These are phyloP conservation scores for Pichia gijzeniarum DNA, from an alignment of 805 yeast genomes.

Conservation along the genomic window DNA sequence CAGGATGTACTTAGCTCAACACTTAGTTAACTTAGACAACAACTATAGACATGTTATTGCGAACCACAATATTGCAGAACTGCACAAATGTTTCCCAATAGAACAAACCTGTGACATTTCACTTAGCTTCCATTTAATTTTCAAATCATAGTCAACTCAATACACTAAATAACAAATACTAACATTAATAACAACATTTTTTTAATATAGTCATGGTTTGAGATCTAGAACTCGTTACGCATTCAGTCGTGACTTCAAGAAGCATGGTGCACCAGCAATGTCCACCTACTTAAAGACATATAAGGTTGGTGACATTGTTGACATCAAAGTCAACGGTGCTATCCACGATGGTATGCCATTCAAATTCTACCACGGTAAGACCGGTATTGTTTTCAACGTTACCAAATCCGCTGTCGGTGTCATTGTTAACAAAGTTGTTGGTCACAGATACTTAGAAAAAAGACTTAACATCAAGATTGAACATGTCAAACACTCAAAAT, in stretches of 20 bases:
- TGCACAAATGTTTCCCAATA: too few relatives aligned
- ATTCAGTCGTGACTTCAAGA: slow-evolving; percentile 99
- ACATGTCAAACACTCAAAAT: slow-evolving; percentile 99
- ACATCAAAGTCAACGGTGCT: slow-evolving; percentile 98
- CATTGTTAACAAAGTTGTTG: slow-evolving; percentile 96
- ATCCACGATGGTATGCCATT: slow-evolving; percentile 99
- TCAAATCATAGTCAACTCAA: too few relatives aligned
- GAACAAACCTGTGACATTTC: too few relatives aligned
- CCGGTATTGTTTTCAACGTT: slow-evolving; percentile 98
- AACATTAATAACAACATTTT: background rate
- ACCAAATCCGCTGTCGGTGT: slow-evolving; percentile 99
- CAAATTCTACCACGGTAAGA: slow-evolving; percentile 99
- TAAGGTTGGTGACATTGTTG: slow-evolving; percentile 99
- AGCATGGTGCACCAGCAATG: slow-evolving; percentile 90
- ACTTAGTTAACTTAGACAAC: too few relatives aligned
- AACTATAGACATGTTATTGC: too few relatives aligned
- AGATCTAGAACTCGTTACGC: slow-evolving; percentile 99
- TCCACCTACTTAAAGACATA: slow-evolving; percentile 96
- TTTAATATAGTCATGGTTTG: slow-evolving; percentile 78
- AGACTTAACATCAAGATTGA: slow-evolving; percentile 98
- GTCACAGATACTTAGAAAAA: slow-evolving; percentile 98
- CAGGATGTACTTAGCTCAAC: too few relatives aligned
- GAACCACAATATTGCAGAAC: too few relatives aligned
- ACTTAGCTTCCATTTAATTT: too few relatives aligned
- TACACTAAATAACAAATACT: background rate